A percentile compares a stretch with the other conserved stretches of the same genome.
Evolutionary conservation across 208 protist species (phyloP).

Genomic region (Wallacemonas rigidus): DNA sequence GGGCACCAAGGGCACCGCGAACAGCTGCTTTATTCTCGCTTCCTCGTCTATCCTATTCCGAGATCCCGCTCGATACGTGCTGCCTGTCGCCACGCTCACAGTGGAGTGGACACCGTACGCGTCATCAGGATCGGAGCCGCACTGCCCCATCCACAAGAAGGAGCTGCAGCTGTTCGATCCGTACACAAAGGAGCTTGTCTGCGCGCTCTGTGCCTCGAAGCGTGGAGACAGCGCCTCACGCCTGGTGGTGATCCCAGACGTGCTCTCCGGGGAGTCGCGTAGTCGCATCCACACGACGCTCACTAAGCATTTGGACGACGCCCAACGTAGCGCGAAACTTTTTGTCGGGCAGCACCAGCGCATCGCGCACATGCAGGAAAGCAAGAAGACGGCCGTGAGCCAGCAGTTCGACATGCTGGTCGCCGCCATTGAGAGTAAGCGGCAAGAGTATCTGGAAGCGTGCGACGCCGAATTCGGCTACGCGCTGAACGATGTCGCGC

Average conservation of each 20-base stretch:
- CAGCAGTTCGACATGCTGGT: constrained; percentile 82
- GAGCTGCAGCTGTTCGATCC: constrained; percentile 85
- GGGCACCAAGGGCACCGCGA: constrained; percentile 32
- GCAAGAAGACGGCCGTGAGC: constrained; percentile 65
- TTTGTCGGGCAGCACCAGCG: constrained; percentile 85
- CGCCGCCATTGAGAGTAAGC: constrained; percentile 70
- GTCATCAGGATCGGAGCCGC: constrained; percentile 60
- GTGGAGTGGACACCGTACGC: constrained; percentile 79
- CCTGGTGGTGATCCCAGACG: constrained; percentile 78
- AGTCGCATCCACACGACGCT: constrained; percentile 60
- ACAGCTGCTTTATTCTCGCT: constrained; percentile 80
- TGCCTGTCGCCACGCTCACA: constrained; percentile 69
- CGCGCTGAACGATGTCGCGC: constrained; percentile 62
- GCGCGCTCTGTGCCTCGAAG: constrained; percentile 68
- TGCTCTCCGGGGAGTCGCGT: constrained; percentile 72
- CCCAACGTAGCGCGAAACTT: constrained; percentile 43
- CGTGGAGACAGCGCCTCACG: constrained; percentile 1
- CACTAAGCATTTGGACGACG: constrained; percentile 54
- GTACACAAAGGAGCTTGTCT: constrained; percentile 76
- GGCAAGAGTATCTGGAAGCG: constrained; percentile 68
- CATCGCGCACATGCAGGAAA: constrained; percentile 57
- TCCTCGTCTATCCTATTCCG: constrained; percentile 77
- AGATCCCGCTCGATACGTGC: constrained; percentile 58
- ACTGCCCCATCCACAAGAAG: constrained; percentile 75
- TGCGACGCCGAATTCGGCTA: constrained; percentile 75